Conservation (phyloP, 2,329 filamentous ascomycete species). For the Beauveria pseudobassiana region DNA sequence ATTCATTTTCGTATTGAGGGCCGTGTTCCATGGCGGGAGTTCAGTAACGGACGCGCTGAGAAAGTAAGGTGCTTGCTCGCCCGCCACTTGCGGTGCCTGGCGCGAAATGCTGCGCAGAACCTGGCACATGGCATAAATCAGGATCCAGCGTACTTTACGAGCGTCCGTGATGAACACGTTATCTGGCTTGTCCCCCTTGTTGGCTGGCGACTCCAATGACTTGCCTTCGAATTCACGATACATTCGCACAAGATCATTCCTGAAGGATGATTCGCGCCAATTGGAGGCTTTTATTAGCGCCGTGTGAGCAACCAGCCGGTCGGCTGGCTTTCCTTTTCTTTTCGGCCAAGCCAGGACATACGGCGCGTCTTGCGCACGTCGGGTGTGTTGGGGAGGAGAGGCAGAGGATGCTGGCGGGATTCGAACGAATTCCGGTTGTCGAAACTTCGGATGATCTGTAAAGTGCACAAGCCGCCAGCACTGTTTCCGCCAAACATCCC, state of each 20-base stretch:
- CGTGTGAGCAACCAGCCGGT: constrained; percentile 42
- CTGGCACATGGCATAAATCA: constrained; percentile 68
- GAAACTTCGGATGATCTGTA: constrained; percentile 62
- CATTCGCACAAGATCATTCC: constrained; percentile 55
- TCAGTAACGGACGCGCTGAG: constrained; percentile 35
- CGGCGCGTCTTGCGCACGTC: constrained; percentile 19
- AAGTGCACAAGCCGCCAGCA: constrained; percentile 60
- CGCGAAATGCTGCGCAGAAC: constrained; percentile 59
- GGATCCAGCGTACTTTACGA: constrained; percentile 70
- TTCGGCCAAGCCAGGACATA: constrained; percentile 33
- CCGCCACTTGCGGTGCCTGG: constrained; percentile 55
- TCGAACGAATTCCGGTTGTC: constrained; percentile 52
- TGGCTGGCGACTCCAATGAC: constrained; percentile 35
- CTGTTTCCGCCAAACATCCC: constrained; percentile 45
- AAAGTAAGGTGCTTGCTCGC: constrained; percentile 49
- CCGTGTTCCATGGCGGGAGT: constrained; percentile 40
- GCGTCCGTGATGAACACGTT: constrained; percentile 53
- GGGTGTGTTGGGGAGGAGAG: constrained; percentile 47
- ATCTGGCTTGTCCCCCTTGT: constrained; percentile 47
- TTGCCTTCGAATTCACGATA: constrained; percentile 66
- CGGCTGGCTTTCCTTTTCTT: constrained; percentile 37
- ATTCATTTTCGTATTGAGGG: constrained; percentile 15
- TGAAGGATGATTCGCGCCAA: constrained; percentile 28
- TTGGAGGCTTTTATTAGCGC: constrained; percentile 48
- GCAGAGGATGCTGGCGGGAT: constrained; percentile 57